These are phyloP conservation scores for Pluteus cervinus DNA, from an alignment of 768 basidiomycete species.

Conservation along the genomic window DNA sequence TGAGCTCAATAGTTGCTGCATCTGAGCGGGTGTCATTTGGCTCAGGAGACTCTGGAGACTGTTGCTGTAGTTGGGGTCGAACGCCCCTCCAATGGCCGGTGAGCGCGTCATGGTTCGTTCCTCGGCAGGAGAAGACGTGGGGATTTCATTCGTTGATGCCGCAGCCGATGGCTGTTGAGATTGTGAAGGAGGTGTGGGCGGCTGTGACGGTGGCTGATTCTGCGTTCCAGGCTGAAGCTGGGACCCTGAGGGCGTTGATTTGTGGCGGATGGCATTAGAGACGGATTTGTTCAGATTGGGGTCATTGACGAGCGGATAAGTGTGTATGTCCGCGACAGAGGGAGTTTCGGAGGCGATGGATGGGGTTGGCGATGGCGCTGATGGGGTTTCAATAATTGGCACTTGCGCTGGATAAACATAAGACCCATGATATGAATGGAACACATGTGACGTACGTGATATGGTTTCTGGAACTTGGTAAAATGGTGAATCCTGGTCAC, in stretches of 20 bases:
- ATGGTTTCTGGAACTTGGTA: no score
- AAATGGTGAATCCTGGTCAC: no score
- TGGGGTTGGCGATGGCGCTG: constrained; percentile 29
- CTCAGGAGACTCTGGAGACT: background rate
- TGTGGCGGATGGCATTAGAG: constrained; percentile 1
- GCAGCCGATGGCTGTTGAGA: constrained; percentile 1
- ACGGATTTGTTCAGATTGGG: constrained; percentile 4
- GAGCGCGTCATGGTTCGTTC: constrained; percentile 5
- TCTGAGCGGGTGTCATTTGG: constrained; percentile 35
- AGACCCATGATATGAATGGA: constrained; percentile 6
- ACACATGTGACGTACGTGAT: constrained; percentile 13
- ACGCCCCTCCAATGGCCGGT: no score
- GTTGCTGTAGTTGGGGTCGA: background rate
- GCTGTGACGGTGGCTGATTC: background rate
- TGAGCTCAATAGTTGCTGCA: constrained; percentile 50
- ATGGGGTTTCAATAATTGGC: constrained; percentile 8
- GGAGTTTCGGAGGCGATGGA: constrained; percentile 26
- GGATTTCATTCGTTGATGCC: background rate
- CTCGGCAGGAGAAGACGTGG: background rate
- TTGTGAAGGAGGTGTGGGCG: constrained; percentile 3
- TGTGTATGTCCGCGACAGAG: constrained; percentile 10
- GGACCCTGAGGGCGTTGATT: constrained; percentile 3
- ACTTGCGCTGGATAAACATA: constrained; percentile 8
- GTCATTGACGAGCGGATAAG: constrained; percentile 5
- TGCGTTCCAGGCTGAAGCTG: background rate